A percentile compares a stretch with the other conserved stretches of the same genome.
phyloP scores from a whole-genome alignment of 805 yeast species.

The Candida coleopterorum region DNA sequence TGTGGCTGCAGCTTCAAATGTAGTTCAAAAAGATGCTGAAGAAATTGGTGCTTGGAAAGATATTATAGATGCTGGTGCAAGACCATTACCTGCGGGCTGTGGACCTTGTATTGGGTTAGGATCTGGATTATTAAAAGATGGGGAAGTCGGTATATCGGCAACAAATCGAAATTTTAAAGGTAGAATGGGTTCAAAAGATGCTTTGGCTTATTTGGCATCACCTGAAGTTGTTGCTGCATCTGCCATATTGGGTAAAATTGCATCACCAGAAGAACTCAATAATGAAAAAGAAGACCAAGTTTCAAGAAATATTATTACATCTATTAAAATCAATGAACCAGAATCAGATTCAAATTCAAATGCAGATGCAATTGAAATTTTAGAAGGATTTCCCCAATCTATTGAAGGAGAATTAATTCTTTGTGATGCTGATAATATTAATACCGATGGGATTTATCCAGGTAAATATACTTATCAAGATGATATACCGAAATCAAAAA shows the following conservation, averaged over 20 bases:
- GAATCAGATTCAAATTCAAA: constrained; percentile 24
- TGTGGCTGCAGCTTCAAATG: constrained; percentile 94
- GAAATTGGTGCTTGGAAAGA: constrained; percentile 88
- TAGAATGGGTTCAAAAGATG: constrained; percentile 97
- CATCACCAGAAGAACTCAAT: constrained; percentile 87
- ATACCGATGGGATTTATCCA: constrained; percentile 98
- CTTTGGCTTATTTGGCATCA: constrained; percentile 90
- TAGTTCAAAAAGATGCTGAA: constrained; percentile 91
- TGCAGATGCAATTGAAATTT: constrained; percentile 52
- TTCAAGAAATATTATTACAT: constrained; percentile 47
- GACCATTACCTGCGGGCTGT: constrained; percentile 95
- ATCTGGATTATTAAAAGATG: constrained; percentile 86
- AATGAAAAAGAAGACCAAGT: constrained; percentile 40
- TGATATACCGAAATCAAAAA: constrained; percentile 87
- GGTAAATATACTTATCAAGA: constrained; percentile 99
- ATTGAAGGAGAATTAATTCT: constrained; percentile 89
- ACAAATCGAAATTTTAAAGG: constrained; percentile 99
- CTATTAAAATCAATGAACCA: constrained; percentile 26
- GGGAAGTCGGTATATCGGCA: constrained; percentile 97
- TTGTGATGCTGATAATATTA: constrained; percentile 95
- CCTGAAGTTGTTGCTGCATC: constrained; percentile 99
- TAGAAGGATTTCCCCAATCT: constrained; percentile 86
- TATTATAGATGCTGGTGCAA: constrained; percentile 88
- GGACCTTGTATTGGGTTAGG: constrained; percentile 99
- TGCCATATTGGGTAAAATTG: constrained; percentile 92